These are phyloP conservation scores for Cadophora sp. DNA, from an alignment of 2,329 filamentous ascomycete genomes.

Conservation along the genomic window DNA sequence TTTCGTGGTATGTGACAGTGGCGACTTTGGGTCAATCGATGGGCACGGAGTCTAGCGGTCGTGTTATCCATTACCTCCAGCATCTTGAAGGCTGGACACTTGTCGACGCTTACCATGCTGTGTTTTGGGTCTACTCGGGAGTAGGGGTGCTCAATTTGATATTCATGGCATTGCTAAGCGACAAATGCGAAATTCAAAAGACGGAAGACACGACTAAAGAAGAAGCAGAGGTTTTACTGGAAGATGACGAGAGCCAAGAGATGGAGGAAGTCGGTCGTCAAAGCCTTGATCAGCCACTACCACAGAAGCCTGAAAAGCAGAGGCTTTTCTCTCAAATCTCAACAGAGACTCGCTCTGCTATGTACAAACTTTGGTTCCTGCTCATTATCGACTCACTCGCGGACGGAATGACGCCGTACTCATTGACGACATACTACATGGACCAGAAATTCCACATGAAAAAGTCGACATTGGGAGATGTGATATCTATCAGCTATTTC, in stretches of 20 bases:
- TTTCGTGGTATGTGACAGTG: constrained; percentile 64
- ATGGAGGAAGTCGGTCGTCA: constrained; percentile 18
- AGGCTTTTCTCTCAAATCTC: constrained; percentile 62
- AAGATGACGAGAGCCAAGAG: constrained; percentile 25
- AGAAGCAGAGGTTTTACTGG: constrained; percentile 31
- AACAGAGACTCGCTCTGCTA: constrained; percentile 59
- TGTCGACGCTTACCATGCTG: constrained; percentile 56
- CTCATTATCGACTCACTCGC: constrained; percentile 69
- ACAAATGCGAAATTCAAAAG: constrained; percentile 41
- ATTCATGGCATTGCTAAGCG: constrained; percentile 56
- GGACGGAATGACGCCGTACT: constrained; percentile 68
- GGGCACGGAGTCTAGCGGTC: constrained; percentile 64
- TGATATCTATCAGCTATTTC: constrained; percentile 61
- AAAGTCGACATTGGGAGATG: constrained; percentile 65
- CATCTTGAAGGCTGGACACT: constrained; percentile 51
- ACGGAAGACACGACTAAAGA: constrained; percentile 22
- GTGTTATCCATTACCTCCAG: constrained; percentile 60
- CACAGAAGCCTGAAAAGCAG: constrained; percentile 24
- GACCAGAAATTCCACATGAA: constrained; percentile 60
- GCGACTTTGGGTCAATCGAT: constrained; percentile 65
- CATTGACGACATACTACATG: constrained; percentile 64
- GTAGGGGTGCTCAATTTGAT: constrained; percentile 64
- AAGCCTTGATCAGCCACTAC: background rate
- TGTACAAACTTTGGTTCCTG: constrained; percentile 71
- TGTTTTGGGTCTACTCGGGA: constrained; percentile 63